Evolutionary conservation across 2,329 filamentous ascomycete genomes (phyloP).

Genomic region (Ophiostoma piceae): DNA sequence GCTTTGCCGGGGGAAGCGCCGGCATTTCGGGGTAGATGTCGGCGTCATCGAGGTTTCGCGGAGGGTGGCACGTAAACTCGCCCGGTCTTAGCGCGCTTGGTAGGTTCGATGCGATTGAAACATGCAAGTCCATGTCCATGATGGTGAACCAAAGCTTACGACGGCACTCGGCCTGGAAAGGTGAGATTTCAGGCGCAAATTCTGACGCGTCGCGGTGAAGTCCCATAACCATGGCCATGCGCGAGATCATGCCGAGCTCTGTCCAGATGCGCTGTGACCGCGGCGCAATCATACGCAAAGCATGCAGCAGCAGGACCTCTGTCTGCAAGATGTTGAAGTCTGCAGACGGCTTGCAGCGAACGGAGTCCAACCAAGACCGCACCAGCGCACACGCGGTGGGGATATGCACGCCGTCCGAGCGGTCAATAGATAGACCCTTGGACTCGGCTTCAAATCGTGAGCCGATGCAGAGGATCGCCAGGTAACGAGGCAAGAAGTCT

Average conservation of each 20-base stretch:
- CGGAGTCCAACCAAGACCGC: slow-evolving; percentile 48
- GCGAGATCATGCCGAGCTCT: slow-evolving; percentile 50
- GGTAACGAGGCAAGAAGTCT: slow-evolving; percentile 48
- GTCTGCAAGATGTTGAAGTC: slow-evolving; percentile 51
- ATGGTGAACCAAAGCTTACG: slow-evolving; percentile 54
- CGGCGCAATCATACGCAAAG: slow-evolving; percentile 46
- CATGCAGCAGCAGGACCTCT: slow-evolving; percentile 50
- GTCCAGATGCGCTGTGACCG: slow-evolving; percentile 50
- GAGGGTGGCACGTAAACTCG: slow-evolving; percentile 50
- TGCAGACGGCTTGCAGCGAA: slow-evolving; percentile 49
- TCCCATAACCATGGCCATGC: slow-evolving; percentile 56
- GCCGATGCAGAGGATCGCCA: slow-evolving; percentile 49
- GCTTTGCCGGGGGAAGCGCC: slow-evolving; percentile 45
- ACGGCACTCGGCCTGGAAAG: slow-evolving; percentile 50
- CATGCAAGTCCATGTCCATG: slow-evolving; percentile 52
- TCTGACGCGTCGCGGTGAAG: slow-evolving; percentile 54
- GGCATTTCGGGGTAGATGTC: slow-evolving; percentile 46
- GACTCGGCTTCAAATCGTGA: slow-evolving; percentile 50
- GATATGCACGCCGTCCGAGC: slow-evolving; percentile 51
- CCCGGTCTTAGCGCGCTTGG: slow-evolving; percentile 48
- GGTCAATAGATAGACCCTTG: slow-evolving; percentile 43
- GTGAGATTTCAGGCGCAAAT: slow-evolving; percentile 42
- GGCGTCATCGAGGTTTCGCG: slow-evolving; percentile 49
- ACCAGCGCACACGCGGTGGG: slow-evolving; percentile 53
- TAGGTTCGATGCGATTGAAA: slow-evolving; percentile 49